Evolutionary conservation across 225 moss, liverwort and hornwort genomes (phyloP).

Genomic region (Physcomitrium patens): DNA sequence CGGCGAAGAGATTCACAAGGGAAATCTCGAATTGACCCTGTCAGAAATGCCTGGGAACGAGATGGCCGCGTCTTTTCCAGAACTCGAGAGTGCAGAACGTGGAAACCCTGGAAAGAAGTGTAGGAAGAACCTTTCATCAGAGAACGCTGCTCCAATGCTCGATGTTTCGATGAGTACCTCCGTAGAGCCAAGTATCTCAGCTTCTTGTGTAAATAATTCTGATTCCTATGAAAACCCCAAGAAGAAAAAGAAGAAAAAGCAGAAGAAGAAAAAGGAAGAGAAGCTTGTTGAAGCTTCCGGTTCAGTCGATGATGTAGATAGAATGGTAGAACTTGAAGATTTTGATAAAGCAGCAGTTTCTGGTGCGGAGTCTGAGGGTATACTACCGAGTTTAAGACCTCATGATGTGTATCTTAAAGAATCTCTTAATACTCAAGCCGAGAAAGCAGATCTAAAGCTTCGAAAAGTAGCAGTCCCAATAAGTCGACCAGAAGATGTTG

Average conservation of each 20-base stretch:
- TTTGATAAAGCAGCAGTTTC: slow-evolving; percentile 9
- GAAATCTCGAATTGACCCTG: not conserved
- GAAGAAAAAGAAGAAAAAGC: slow-evolving; percentile 39
- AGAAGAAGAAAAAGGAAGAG: slow-evolving; percentile 34
- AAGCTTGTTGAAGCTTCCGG: slow-evolving; percentile 16
- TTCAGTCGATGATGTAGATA: slow-evolving; percentile 25
- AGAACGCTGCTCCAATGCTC: slow-evolving; percentile 2
- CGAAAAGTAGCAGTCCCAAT: slow-evolving; percentile 72
- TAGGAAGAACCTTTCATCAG: slow-evolving; percentile 18
- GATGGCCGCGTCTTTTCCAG: not conserved
- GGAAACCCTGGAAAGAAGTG: slow-evolving; percentile 39
- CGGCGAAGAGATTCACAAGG: not conserved
- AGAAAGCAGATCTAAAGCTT: slow-evolving; percentile 42
- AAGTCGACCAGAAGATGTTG: slow-evolving; percentile 74
- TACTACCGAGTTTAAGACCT: slow-evolving; percentile 37
- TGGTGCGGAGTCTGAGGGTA: slow-evolving; percentile 33
- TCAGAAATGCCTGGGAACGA: not conserved
- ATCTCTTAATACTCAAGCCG: slow-evolving; percentile 46
- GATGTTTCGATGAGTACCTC: slow-evolving; percentile 25
- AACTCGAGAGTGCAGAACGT: slow-evolving; percentile 6
- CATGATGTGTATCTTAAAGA: slow-evolving; percentile 47
- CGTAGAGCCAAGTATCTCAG: slow-evolving; percentile 15
- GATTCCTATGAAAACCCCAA: slow-evolving; percentile 21
- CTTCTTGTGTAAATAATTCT: slow-evolving; percentile 14
- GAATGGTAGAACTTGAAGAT: slow-evolving; percentile 21